Percentiles rank a stretch among this genome's conserved stretches.
Conservation (phyloP, 768 basidiomycete genomes). For the Xanthoconium purpureum region DNA sequence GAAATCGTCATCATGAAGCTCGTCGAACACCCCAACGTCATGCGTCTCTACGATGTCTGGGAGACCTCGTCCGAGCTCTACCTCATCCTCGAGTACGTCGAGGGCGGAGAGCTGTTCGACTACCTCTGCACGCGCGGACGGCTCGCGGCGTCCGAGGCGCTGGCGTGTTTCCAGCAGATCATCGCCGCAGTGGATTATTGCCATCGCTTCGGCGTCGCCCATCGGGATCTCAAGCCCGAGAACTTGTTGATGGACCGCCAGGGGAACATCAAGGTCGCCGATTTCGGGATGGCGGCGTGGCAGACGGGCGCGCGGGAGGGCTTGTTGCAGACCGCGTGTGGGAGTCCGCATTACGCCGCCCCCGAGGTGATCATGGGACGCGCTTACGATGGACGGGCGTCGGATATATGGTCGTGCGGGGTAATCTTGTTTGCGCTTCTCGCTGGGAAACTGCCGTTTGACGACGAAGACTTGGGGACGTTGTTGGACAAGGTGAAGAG, state of each 20-base stretch:
- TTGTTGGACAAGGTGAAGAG: conserved; percentile 80
- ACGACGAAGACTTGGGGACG: conserved; percentile 76
- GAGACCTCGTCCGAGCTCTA: conserved; percentile 87
- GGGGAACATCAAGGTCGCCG: conserved; percentile 89
- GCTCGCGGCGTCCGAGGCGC: conserved; percentile 67
- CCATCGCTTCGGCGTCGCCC: conserved; percentile 91
- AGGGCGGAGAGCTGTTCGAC: conserved; percentile 94
- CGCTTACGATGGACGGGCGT: conserved; percentile 80
- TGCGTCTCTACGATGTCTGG: conserved; percentile 96
- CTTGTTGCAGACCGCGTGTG: conserved; percentile 80
- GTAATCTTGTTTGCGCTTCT: conserved; percentile 91
- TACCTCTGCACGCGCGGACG: conserved; percentile 79
- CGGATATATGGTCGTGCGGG: conserved; percentile 97
- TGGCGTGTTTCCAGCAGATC: conserved; percentile 90
- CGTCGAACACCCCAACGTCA: conserved; percentile 91
- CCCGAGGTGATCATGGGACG: conserved; percentile 86
- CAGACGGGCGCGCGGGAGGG: conserved; percentile 57
- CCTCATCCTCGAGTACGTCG: conserved; percentile 91
- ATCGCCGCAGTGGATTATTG: conserved; percentile 90
- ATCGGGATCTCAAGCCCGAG: conserved; percentile 93
- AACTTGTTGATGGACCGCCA: conserved; percentile 84
- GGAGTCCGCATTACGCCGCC: conserved; percentile 92
- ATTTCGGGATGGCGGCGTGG: conserved; percentile 98
- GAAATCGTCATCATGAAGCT: conserved; percentile 99
- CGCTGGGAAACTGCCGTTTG: conserved; percentile 85